These are phyloP conservation scores for Abelmoschus esculentus DNA, from an alignment of 345 rosid genomes.

Conservation along the genomic window DNA sequence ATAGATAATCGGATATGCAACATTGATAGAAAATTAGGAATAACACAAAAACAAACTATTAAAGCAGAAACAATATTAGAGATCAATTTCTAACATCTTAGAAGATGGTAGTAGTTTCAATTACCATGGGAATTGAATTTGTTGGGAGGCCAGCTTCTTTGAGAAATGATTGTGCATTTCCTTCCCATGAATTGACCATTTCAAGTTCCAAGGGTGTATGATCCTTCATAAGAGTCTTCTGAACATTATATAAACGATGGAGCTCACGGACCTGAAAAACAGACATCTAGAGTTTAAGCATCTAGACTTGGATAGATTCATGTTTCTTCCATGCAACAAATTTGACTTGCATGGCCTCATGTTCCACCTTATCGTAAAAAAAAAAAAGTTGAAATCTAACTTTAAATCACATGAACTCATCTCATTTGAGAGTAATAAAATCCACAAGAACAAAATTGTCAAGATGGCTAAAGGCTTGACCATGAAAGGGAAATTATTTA, in stretches of 20 bases:
- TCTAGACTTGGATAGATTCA: neutral
- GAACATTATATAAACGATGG: slow-evolving; percentile 32
- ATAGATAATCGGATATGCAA: neutral
- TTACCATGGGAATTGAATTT: slow-evolving; percentile 18
- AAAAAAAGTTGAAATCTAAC: neutral
- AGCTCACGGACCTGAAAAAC: slow-evolving; percentile 38
- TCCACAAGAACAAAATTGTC: neutral
- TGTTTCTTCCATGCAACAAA: neutral
- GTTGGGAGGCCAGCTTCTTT: slow-evolving; percentile 16
- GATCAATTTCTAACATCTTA: neutral
- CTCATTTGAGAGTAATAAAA: slow-evolving; percentile 4
- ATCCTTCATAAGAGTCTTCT: slow-evolving; percentile 35
- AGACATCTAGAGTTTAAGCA: slow-evolving; percentile 7
- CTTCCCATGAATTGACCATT: slow-evolving; percentile 19
- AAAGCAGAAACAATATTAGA: neutral
- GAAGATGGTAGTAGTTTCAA: neutral
- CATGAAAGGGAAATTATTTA: slow-evolving; percentile 5
- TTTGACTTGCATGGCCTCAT: neutral
- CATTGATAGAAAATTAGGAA: neutral
- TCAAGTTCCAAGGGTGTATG: slow-evolving; percentile 13
- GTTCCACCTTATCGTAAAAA: neutral
- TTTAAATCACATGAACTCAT: neutral
- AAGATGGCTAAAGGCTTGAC: neutral
- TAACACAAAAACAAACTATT: neutral
- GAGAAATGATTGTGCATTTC: slow-evolving; percentile 14